Evolutionary conservation across 495 filamentous ascomycete species (phyloP).

Genomic region (Podospora bellae-mahoneyi): DNA sequence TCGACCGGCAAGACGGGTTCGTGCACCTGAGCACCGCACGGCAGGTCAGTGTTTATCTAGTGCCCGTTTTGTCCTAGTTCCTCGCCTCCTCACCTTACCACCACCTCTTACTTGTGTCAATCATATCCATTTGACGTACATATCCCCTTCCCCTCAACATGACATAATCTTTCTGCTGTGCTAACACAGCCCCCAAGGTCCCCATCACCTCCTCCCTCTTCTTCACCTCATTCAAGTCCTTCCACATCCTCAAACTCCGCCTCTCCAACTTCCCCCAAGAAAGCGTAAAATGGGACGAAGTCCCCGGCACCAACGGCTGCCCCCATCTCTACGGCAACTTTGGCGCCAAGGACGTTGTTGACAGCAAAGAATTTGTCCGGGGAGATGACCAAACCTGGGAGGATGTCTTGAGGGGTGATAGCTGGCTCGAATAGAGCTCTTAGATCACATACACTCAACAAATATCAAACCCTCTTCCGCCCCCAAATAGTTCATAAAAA

Average conservation of each 20-base stretch:
- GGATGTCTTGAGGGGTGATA: constrained; percentile 30
- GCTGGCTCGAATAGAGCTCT: constrained; percentile 26
- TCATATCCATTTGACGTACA: neutral
- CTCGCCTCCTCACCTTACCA: neutral
- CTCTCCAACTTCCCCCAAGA: constrained; percentile 24
- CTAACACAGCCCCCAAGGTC: constrained; percentile 28
- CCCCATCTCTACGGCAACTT: constrained; percentile 50
- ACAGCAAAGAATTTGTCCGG: constrained; percentile 26
- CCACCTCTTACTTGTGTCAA: neutral
- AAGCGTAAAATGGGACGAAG: constrained; percentile 44
- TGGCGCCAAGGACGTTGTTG: constrained; percentile 40
- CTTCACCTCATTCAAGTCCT: constrained; percentile 33
- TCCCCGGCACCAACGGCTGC: constrained; percentile 32
- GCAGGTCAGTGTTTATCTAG: constrained; percentile 36
- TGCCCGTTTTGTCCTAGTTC: neutral
- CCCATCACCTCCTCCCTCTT: constrained; percentile 49
- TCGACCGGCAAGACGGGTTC: constrained; percentile 53
- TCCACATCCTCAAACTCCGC: constrained; percentile 46
- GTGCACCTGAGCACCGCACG: constrained; percentile 48
- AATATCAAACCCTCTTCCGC: too few species aligned
- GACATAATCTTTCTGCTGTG: too few species aligned
- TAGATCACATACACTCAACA: too few species aligned
- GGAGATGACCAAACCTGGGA: constrained; percentile 37
- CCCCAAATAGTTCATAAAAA: too few species aligned
- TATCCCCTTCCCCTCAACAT: too few species aligned